Evolutionary conservation across 192 early-diverging fungal species (phyloP).

Genomic region (Backusella sp.): DNA sequence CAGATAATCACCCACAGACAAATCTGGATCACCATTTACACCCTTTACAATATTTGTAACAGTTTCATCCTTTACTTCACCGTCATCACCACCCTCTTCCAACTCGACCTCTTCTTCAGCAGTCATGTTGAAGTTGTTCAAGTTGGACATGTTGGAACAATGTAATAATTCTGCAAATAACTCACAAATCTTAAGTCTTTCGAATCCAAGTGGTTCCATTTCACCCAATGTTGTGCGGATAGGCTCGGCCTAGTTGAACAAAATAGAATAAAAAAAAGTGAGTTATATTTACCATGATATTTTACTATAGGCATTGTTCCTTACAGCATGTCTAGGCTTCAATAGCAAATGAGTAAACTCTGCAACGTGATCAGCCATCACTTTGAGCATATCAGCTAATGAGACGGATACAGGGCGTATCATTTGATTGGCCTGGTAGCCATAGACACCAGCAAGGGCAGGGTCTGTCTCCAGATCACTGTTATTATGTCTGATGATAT

Average conservation of each 20-base stretch:
- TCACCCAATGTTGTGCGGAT: conserved; percentile 81
- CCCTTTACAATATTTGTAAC: conserved; percentile 11
- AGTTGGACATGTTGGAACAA: conserved; percentile 80
- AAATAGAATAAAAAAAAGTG: background rate
- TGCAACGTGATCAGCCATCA: conserved; percentile 72
- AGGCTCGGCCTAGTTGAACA: conserved; percentile 39
- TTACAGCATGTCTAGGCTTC: conserved; percentile 71
- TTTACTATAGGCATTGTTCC: background rate
- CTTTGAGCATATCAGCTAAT: conserved; percentile 87
- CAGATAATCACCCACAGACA: conserved; percentile 72
- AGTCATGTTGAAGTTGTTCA: conserved; percentile 47
- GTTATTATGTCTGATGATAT: conserved; percentile 96
- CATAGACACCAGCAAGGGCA: conserved; percentile 22
- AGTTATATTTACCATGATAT: background rate
- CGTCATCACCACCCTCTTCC: background rate
- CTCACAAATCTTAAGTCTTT: conserved; percentile 94
- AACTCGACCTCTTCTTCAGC: conserved; percentile 15
- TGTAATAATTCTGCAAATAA: conserved; percentile 98
- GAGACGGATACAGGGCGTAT: conserved; percentile 27
- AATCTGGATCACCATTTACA: conserved; percentile 18
- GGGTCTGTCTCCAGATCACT: conserved; percentile 35
- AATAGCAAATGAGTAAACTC: conserved; percentile 79
- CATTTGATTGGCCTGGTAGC: conserved; percentile 8
- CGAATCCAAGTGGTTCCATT: conserved; percentile 86
- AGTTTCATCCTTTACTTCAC: background rate